These are phyloP conservation scores for Pyracantha coccinea DNA, from an alignment of 331 rosid genomes.

Conservation along the genomic window DNA sequence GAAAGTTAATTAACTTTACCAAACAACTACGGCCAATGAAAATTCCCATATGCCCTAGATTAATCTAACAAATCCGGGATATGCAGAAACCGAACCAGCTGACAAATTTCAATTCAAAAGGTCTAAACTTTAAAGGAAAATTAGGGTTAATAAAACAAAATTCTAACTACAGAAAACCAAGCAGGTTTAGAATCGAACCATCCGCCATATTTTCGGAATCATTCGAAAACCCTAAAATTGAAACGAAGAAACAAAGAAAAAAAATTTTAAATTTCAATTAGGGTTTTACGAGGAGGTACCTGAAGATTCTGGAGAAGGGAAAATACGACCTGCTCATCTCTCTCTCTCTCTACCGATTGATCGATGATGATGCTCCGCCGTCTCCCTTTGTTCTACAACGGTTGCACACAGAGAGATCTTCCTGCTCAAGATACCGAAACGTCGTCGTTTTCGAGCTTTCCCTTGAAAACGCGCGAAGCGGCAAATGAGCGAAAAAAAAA, in stretches of 20 bases:
- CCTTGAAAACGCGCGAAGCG: neutral
- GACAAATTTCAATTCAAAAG: neutral
- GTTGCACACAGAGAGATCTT: neutral
- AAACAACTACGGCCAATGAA: neutral
- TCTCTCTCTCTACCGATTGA: neutral
- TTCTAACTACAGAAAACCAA: neutral
- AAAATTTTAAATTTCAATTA: neutral
- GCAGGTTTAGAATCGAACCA: neutral
- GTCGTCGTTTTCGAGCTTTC: constrained; percentile 10
- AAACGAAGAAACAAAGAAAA: neutral
- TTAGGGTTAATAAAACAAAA: neutral
- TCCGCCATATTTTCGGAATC: neutral
- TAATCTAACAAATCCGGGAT: neutral
- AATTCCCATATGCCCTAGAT: neutral
- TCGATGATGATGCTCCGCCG: constrained; percentile 1
- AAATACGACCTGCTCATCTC: constrained; percentile 29
- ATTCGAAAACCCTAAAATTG: neutral
- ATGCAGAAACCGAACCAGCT: neutral
- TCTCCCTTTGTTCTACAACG: neutral
- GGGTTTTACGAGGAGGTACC: constrained; percentile 19
- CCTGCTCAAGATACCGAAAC: neutral
- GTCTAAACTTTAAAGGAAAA: neutral
- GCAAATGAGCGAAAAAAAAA: neutral
- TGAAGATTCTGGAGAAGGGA: constrained; percentile 54
- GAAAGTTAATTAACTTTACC: neutral